Evolutionary conservation across 2,329 filamentous ascomycete genomes (phyloP), one percentile per base, ranked within the genome.

Genomic region (Ophiostoma perfectum): DNA sequence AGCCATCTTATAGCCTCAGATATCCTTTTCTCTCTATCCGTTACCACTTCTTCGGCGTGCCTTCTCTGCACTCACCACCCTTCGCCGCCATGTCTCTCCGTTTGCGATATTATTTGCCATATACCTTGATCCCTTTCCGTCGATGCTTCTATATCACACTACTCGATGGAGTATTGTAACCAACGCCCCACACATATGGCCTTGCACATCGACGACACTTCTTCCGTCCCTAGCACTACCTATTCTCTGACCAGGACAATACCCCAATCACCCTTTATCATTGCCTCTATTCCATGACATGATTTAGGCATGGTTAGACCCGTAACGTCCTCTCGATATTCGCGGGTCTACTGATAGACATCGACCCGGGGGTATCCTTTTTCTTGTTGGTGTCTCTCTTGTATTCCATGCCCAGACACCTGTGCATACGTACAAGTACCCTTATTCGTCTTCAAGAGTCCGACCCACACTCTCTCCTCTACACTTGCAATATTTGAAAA

Each of bases 361-460:
- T 55, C 49, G 49, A 16, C 7, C n/a, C 49, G 18, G 49, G 49
- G 12, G 9, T 55, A 55, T 55, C 49, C 27, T 55, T 11, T 55
- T 55, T 55, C 49, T 18, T 8, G 7, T 55, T n/a, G 7, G 5
- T 55, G 49, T 55, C 49, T 55, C 27, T 6, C 49, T 55, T 55
- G 8, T 47, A 47, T 18, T 14, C n/a, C 18, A 55, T 55, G n/a
- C 49, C 49, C 49, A 55, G 49, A 6, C 49, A 8, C 49, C 47
- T n/a, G 16, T 52, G 47, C 47, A 55, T 55, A 55, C 49, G 18
- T 55, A n/a, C 49, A 55, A 55, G 47, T 27, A 27, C n/a, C 49
- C 49, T 55, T 55, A 18, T 55, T 55, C 49, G 18, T 55, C 49
- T 55, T 55, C 49, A 55, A 55, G 49, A 55, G 27, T 18, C n/a